phyloP scores from a whole-genome alignment of 140 eudicot genomes.

The Flaveria floridana region DNA sequence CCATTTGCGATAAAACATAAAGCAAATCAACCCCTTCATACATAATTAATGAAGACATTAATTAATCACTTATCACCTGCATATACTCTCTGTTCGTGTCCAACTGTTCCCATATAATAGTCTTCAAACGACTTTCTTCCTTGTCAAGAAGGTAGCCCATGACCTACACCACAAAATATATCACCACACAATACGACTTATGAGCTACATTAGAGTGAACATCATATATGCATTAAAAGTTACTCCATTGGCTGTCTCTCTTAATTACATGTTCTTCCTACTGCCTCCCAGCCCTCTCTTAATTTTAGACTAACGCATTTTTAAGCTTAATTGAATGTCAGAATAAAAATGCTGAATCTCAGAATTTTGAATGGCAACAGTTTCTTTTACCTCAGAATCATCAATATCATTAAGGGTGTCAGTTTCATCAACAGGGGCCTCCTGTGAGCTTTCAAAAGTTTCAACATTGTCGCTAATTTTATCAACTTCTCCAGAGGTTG shows the following conservation, averaged over 20 bases:
- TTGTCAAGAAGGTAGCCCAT: constrained; percentile 54
- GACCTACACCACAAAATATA: constrained; percentile 43
- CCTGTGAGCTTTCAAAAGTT: constrained; percentile 18
- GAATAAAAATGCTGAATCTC: background rate
- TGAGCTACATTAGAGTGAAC: background rate
- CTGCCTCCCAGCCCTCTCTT: background rate
- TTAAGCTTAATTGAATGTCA: background rate
- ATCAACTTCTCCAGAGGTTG: constrained; percentile 18
- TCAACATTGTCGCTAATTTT: constrained; percentile 13
- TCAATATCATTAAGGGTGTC: constrained; percentile 71
- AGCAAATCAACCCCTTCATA: background rate
- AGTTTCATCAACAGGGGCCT: constrained; percentile 45
- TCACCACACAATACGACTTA: background rate
- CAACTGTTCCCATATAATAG: constrained; percentile 66
- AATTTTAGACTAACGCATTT: background rate
- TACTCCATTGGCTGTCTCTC: background rate
- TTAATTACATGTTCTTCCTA: constrained; percentile 3
- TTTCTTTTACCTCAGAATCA: constrained; percentile 60
- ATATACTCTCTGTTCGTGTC: constrained; percentile 54
- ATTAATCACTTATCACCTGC: constrained; percentile 58
- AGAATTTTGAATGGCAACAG: background rate
- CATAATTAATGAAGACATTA: background rate
- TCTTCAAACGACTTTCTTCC: constrained; percentile 55
- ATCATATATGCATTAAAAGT: background rate
- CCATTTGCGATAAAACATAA: background rate